A percentile compares a stretch with the other conserved stretches of the same genome.
Evolutionary conservation across 306 rosid genomes (phyloP).

Genomic region (Cicer pinnatifidum): DNA sequence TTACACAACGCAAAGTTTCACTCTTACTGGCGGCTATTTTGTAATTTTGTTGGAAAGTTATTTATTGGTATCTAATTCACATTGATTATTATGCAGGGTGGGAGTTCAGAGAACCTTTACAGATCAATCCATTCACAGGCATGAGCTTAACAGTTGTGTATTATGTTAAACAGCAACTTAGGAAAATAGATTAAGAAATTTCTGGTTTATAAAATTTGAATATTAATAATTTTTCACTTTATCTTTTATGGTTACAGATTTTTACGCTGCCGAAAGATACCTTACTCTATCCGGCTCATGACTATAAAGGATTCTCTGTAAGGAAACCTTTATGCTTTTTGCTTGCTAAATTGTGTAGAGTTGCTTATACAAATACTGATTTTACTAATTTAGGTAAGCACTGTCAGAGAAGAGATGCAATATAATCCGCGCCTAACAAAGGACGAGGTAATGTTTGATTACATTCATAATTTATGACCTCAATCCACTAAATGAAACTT

Average conservation of each 20-base stretch:
- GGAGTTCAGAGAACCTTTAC: slow-evolving; percentile 87
- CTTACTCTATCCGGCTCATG: slow-evolving; percentile 85
- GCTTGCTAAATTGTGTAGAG: slow-evolving; percentile 14
- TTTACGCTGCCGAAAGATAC: slow-evolving; percentile 80
- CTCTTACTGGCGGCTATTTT: slow-evolving; percentile 10
- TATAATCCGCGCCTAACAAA: slow-evolving; percentile 81
- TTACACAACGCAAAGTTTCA: slow-evolving; percentile 1
- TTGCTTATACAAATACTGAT: slow-evolving; percentile 44
- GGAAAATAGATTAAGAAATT: neutral
- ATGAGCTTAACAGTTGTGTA: slow-evolving; percentile 49
- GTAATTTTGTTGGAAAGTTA: slow-evolving; percentile 8
- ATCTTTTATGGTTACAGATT: slow-evolving; percentile 60
- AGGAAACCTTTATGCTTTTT: slow-evolving; percentile 42
- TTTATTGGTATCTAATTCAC: slow-evolving; percentile 37
- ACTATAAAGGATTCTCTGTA: slow-evolving; percentile 91
- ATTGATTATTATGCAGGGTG: slow-evolving; percentile 71
- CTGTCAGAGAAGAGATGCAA: slow-evolving; percentile 80
- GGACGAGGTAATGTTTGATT: slow-evolving; percentile 64
- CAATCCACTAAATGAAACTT: slow-evolving; percentile 23
- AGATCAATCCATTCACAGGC: slow-evolving; percentile 93
- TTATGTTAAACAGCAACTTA: slow-evolving; percentile 26
- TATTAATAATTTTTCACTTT: slow-evolving; percentile 17
- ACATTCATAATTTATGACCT: slow-evolving; percentile 24
- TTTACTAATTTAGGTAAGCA: slow-evolving; percentile 68
- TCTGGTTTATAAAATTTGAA: slow-evolving; percentile 33